phyloP scores from a whole-genome alignment of 352 stramenopile genomes.

The Phytophthora pluvialis region DNA sequence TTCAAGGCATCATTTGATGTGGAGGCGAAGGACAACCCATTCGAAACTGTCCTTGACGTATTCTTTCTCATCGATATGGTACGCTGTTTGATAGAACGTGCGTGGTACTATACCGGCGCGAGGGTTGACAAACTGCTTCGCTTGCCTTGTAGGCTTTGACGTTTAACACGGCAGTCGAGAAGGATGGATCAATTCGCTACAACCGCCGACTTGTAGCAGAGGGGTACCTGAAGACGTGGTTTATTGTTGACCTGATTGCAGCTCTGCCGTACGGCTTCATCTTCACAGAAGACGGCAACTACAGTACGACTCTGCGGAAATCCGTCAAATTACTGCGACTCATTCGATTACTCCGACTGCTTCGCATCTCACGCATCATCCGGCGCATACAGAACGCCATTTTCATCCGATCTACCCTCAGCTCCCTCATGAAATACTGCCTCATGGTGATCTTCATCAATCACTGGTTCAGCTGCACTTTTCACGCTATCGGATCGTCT shows the following conservation, averaged over 20 bases:
- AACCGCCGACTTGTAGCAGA: slow-evolving; percentile 42
- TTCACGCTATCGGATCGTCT: slow-evolving; percentile 53
- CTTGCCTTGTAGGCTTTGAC: slow-evolving; percentile 44
- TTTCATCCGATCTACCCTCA: slow-evolving; percentile 77
- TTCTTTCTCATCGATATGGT: slow-evolving; percentile 79
- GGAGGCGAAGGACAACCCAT: slow-evolving; percentile 35
- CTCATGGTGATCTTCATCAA: slow-evolving; percentile 75
- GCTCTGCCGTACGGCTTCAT: slow-evolving; percentile 62
- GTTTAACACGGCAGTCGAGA: slow-evolving; percentile 64
- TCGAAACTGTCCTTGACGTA: slow-evolving; percentile 58
- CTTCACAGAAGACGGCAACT: slow-evolving; percentile 26
- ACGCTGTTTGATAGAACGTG: slow-evolving; percentile 16
- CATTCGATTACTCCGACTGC: slow-evolving; percentile 62
- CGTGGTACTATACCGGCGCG: not conserved
- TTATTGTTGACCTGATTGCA: slow-evolving; percentile 52
- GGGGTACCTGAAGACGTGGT: slow-evolving; percentile 57
- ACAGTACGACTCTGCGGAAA: slow-evolving; percentile 43
- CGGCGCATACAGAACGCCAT: slow-evolving; percentile 70
- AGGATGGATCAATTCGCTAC: slow-evolving; percentile 57
- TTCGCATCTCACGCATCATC: slow-evolving; percentile 75
- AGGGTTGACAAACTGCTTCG: not conserved
- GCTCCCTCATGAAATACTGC: slow-evolving; percentile 67
- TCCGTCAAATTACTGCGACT: slow-evolving; percentile 68
- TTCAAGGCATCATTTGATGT: slow-evolving; percentile 72
- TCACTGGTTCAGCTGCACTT: slow-evolving; percentile 77